These are phyloP conservation scores for Lunasporangiospora selenospora DNA, from an alignment of 192 early-diverging fungal genomes.

Conservation along the genomic window DNA sequence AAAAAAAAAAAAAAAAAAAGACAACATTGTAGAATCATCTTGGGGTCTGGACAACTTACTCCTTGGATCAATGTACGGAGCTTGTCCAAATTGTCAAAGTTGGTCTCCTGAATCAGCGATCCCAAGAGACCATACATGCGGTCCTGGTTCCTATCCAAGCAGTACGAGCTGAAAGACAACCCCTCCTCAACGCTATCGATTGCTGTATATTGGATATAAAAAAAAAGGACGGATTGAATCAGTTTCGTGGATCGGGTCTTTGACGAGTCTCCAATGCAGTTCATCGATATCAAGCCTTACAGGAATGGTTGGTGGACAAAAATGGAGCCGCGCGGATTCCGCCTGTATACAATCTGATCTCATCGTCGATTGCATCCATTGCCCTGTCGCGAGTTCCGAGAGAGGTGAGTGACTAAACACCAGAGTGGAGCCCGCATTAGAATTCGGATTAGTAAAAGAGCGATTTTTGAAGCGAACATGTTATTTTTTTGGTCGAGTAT, in stretches of 20 bases:
- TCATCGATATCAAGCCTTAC: constrained; percentile 32
- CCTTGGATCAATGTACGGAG: constrained; percentile 78
- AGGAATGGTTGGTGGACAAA: constrained; percentile 67
- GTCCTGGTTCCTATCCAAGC: constrained; percentile 76
- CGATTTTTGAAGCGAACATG: too few species aligned
- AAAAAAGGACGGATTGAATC: background rate
- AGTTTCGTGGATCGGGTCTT: too few species aligned
- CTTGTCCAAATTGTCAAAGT: constrained; percentile 74
- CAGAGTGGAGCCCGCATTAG: too few species aligned
- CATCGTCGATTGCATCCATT: constrained; percentile 88
- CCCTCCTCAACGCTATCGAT: constrained; percentile 70
- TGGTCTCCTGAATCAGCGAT: constrained; percentile 74
- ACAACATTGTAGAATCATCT: too few species aligned
- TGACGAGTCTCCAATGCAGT: too few species aligned
- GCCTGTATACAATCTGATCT: constrained; percentile 84
- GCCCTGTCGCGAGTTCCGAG: constrained; percentile 67
- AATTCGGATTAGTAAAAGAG: background rate
- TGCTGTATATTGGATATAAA: constrained; percentile 35
- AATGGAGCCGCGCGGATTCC: constrained; percentile 78
- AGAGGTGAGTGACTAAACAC: constrained; percentile 57
- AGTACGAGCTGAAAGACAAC: constrained; percentile 66
- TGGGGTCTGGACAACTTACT: constrained; percentile 69
- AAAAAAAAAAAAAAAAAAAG: constrained; percentile 1
- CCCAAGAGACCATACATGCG: constrained; percentile 76
- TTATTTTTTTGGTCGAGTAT: too few species aligned